phyloP scores from a whole-genome alignment of 805 yeast genomes.

The Starmerella asiatica region DNA sequence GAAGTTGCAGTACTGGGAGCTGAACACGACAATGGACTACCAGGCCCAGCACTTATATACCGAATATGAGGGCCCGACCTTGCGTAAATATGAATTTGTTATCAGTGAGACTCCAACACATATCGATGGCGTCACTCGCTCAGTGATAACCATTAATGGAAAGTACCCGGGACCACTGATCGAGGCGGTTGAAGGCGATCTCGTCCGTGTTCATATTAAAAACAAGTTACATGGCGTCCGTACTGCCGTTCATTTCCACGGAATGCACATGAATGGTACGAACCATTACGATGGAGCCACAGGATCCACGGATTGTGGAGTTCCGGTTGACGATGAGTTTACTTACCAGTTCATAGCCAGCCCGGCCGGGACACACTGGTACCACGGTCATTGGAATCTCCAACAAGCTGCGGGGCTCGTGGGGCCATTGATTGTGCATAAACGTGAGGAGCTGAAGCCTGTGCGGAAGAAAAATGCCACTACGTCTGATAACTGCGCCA shows the following conservation, averaged over 20 bases:
- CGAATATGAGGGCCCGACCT: slow-evolving; percentile 10
- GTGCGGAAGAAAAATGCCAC: not conserved
- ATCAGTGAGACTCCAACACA: slow-evolving; percentile 6
- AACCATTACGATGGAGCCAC: slow-evolving; percentile 41
- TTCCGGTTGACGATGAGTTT: slow-evolving; percentile 33
- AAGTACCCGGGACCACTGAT: slow-evolving; percentile 40
- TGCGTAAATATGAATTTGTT: slow-evolving; percentile 6
- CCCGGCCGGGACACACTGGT: slow-evolving; percentile 43
- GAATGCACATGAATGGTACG: slow-evolving; percentile 35
- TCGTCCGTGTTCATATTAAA: slow-evolving; percentile 27
- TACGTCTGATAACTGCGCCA: slow-evolving; percentile 24
- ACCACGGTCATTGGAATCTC: slow-evolving; percentile 39
- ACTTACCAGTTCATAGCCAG: slow-evolving; percentile 31
- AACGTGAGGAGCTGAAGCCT: no score
- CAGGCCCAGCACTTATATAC: slow-evolving; percentile 9
- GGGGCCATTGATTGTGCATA: slow-evolving; percentile 36
- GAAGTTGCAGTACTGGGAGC: slow-evolving; percentile 24
- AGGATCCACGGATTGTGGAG: slow-evolving; percentile 39
- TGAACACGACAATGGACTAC: slow-evolving; percentile 23
- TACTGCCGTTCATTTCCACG: slow-evolving; percentile 43
- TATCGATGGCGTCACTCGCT: slow-evolving; percentile 30
- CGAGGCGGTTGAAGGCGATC: slow-evolving; percentile 30
- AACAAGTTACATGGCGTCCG: slow-evolving; percentile 28
- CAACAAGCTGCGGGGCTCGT: slow-evolving; percentile 38
- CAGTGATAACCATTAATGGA: slow-evolving; percentile 32